Conservation (phyloP, 108 stramenopile genomes). For the Cyclotella kingstonii region DNA sequence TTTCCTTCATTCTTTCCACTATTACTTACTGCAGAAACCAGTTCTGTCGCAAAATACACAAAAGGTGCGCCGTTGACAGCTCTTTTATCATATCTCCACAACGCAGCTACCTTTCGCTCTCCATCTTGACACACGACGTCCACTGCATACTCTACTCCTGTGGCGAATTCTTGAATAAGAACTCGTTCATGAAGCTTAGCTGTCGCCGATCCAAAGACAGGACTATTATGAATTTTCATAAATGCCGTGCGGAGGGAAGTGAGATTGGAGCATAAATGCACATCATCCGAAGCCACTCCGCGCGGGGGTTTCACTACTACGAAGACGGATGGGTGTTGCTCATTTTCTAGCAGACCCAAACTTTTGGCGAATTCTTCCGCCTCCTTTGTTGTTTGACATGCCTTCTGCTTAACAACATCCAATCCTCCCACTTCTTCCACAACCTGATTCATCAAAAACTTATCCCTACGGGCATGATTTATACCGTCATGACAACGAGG, state of each 20-base stretch:
- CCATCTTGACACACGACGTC: conserved; percentile 89
- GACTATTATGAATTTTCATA: conserved; percentile 63
- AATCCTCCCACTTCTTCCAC: conserved; percentile 40
- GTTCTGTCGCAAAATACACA: conserved; percentile 83
- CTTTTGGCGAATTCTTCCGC: conserved; percentile 66
- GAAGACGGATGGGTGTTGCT: conserved; percentile 4
- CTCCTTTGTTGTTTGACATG: conserved; percentile 63
- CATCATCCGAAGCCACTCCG: conserved; percentile 92
- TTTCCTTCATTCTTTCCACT: conserved; percentile 25
- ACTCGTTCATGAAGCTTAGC: conserved; percentile 76
- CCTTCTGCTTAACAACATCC: conserved; percentile 75
- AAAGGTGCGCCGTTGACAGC: conserved; percentile 81
- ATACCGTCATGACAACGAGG: conserved; percentile 57
- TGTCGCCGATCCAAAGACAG: conserved; percentile 77
- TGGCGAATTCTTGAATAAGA: conserved; percentile 73
- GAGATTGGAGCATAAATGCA: conserved; percentile 73
- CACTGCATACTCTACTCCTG: conserved; percentile 88
- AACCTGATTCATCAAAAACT: conserved; percentile 71
- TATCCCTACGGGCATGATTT: conserved; percentile 69
- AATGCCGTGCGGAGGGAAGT: conserved; percentile 71
- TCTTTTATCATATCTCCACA: conserved; percentile 97
- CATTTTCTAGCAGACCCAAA: conserved; percentile 35
- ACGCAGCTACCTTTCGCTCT: conserved; percentile 87
- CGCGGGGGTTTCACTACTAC: conserved; percentile 85
- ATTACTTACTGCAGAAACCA: conserved; percentile 46